Evolutionary conservation across 2,329 filamentous ascomycete genomes (phyloP).

Genomic region (Monosporascus cannonballus): DNA sequence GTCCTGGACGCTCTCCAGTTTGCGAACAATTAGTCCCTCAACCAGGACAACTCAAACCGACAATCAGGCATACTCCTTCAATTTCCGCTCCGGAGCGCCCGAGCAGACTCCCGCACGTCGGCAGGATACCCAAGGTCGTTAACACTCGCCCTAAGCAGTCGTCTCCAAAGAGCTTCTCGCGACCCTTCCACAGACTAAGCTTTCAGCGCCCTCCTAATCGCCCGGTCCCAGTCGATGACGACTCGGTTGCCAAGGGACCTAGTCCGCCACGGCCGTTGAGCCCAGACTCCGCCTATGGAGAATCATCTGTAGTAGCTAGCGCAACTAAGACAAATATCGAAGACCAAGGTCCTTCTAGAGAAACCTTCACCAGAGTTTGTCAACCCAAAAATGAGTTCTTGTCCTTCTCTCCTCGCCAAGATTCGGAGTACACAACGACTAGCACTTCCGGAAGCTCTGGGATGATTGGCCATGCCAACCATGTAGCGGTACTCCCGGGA

Average conservation of each 20-base stretch:
- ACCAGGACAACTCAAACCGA: conserved; percentile 1
- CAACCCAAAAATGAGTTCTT: conserved; percentile 57
- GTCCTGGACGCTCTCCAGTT: not conserved
- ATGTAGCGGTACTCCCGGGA: conserved; percentile 61
- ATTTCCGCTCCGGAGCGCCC: conserved; percentile 29
- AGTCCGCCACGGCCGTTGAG: conserved; percentile 36
- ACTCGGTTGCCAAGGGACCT: conserved; percentile 43
- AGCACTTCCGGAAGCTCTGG: conserved; percentile 64
- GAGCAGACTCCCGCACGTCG: conserved; percentile 72
- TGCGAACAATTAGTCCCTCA: not conserved
- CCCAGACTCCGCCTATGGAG: conserved; percentile 32
- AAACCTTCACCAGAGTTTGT: conserved; percentile 24
- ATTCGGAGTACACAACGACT: conserved; percentile 55
- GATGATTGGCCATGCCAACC: conserved; percentile 50
- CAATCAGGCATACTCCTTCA: not conserved
- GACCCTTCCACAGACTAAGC: conserved; percentile 64
- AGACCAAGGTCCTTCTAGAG: conserved; percentile 22
- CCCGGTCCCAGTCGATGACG: conserved; percentile 24
- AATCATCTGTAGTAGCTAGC: conserved; percentile 27
- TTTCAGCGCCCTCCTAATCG: conserved; percentile 30
- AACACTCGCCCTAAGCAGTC: conserved; percentile 60
- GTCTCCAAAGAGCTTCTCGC: conserved; percentile 76
- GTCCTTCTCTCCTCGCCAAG: conserved; percentile 65
- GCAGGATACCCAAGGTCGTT: conserved; percentile 78
- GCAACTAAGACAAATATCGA: conserved; percentile 24